Evolutionary conservation across 441 rosid genomes (phyloP).

Genomic region (Eruca vesicaria): DNA sequence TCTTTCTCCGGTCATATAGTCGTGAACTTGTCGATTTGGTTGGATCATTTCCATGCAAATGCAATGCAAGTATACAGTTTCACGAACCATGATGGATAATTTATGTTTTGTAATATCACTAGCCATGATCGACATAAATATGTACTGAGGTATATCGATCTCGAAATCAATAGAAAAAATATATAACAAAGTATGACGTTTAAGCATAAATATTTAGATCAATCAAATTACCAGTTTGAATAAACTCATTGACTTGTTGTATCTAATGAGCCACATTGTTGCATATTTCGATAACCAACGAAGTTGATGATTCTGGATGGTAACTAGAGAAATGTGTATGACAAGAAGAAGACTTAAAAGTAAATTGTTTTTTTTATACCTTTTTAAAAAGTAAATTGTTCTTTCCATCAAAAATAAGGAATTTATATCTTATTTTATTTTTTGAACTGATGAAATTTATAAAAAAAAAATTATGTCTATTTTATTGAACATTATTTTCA

Average conservation of each 20-base stretch:
- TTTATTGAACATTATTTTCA: background rate
- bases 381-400: too few relatives aligned
- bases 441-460: background rate
- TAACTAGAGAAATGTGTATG: background rate
- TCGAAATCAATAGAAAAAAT: background rate
- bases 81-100: background rate
- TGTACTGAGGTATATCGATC: background rate
- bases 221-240: background rate
- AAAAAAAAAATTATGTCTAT: too few relatives aligned
- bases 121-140: background rate
- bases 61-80: slow-evolving; percentile 2
- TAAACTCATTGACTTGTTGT: background rate
- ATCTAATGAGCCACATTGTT: background rate
- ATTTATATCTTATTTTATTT: background rate
- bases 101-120: background rate
- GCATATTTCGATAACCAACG: background rate
- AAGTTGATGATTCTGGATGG: background rate
- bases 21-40: background rate
- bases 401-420: background rate
- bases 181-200: background rate
- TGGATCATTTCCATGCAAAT: slow-evolving; percentile 17
- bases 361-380: too few relatives aligned
- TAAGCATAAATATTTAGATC: background rate
- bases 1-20: background rate
- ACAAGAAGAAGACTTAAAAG: background rate